Conservation (phyloP, 805 yeast species). For the Lipomyces japonicus region DNA sequence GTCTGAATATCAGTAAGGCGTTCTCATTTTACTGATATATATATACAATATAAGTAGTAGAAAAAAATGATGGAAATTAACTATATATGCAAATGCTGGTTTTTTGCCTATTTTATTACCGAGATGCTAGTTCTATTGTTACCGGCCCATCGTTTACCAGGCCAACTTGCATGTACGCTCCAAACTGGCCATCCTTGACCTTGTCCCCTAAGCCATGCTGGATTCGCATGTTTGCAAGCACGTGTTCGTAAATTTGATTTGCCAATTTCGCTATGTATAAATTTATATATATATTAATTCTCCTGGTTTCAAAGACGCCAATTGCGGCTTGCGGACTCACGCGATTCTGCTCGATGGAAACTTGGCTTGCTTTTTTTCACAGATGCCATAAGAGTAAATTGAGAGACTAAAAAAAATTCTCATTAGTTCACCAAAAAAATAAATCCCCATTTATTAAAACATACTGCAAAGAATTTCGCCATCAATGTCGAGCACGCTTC, state of each 20-base stretch:
- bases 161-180: slow-evolving; percentile 95
- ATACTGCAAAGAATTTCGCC: slow-evolving; percentile 68
- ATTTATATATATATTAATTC: too few relatives aligned
- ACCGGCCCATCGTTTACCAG: slow-evolving; percentile 91
- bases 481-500: slow-evolving; percentile 55
- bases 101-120: too few relatives aligned
- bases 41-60: too few relatives aligned
- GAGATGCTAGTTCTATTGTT: slow-evolving; percentile 57
- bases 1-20: too few relatives aligned
- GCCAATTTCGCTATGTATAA: slow-evolving; percentile 17
- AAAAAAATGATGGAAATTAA: too few relatives aligned
- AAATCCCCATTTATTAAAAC: slow-evolving; percentile 19
- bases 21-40: too few relatives aligned
- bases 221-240: slow-evolving; percentile 7
- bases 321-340: slow-evolving; percentile 47
- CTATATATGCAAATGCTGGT: too few relatives aligned
- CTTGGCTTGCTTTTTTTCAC: slow-evolving; percentile 91
- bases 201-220: slow-evolving; percentile 52
- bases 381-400: slow-evolving; percentile 83
- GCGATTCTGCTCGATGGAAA: slow-evolving; percentile 87
- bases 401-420: slow-evolving; percentile 57
- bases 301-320: too few relatives aligned
- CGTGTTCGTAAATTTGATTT: not conserved
- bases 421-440: not conserved
- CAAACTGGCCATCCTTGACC: slow-evolving; percentile 86